A percentile compares a stretch with the other conserved stretches of the same genome.
Conservation (phyloP, 345 rosid genomes). For the Turritis glabra region DNA sequence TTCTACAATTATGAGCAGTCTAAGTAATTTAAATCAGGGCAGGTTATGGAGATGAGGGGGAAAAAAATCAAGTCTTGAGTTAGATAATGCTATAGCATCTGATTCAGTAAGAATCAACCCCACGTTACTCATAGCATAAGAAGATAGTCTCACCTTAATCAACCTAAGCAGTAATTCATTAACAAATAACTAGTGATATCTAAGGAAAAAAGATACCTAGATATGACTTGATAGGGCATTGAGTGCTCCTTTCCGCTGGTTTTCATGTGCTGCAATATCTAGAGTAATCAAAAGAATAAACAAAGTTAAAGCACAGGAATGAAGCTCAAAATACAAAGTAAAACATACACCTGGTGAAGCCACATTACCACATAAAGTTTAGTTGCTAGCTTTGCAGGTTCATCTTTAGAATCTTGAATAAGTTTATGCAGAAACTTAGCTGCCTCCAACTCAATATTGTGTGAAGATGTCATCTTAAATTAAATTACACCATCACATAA, state of each 20-base stretch:
- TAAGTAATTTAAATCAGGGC: not conserved
- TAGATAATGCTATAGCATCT: constrained; percentile 14
- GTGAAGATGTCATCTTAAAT: constrained; percentile 64
- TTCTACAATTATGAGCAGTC: not conserved
- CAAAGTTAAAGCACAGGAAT: constrained; percentile 15
- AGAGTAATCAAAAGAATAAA: constrained; percentile 29
- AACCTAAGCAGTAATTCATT: not conserved
- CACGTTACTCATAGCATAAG: not conserved
- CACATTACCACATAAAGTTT: constrained; percentile 80
- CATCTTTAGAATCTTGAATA: constrained; percentile 95
- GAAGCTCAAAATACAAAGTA: not conserved
- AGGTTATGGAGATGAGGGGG: not conserved
- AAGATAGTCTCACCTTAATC: not conserved
- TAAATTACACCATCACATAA: constrained; percentile 23
- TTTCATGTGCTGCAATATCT: constrained; percentile 99
- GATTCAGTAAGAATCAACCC: not conserved
- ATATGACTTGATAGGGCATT: constrained; percentile 99
- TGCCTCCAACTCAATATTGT: constrained; percentile 94
- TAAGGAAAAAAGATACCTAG: constrained; percentile 54
- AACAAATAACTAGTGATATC: not conserved
- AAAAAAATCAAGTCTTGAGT: not conserved
- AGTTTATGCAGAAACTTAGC: constrained; percentile 98
- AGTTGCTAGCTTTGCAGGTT: constrained; percentile 91
- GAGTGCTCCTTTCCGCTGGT: constrained; percentile 97
- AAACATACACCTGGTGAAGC: constrained; percentile 21